phyloP scores from a whole-genome alignment of 805 yeast species.

The Candida krabiensis region DNA sequence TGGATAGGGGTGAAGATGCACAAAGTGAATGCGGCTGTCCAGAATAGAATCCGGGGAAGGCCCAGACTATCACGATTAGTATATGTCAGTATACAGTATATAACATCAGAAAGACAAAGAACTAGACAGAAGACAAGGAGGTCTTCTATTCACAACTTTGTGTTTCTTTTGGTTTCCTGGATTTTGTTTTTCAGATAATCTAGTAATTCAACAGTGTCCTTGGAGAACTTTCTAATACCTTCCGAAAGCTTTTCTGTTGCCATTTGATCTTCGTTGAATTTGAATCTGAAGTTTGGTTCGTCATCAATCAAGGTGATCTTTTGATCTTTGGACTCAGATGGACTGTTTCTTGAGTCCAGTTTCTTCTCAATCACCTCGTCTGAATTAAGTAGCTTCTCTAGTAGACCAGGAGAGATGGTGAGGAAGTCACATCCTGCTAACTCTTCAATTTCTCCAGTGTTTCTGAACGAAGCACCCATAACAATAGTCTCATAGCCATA shows the following conservation, averaged over 20 bases:
- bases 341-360: conserved; percentile 62
- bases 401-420: conserved; percentile 89
- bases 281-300: conserved; percentile 86
- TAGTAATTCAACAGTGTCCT: conserved; percentile 17
- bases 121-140: not conserved
- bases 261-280: conserved; percentile 94
- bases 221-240: conserved; percentile 93
- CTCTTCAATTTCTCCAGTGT: conserved; percentile 89
- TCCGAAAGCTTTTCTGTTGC: conserved; percentile 96
- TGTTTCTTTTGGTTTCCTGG: conserved; percentile 10
- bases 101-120: not conserved
- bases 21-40: too few relatives aligned
- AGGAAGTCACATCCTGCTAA: conserved; percentile 96
- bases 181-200: conserved; percentile 10
- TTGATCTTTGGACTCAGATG: conserved; percentile 51
- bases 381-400: conserved; percentile 82
- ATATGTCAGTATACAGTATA: too few relatives aligned
- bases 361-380: conserved; percentile 72
- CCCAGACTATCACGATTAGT: too few relatives aligned
- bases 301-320: conserved; percentile 80
- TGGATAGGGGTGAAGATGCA: too few relatives aligned
- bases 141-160: conserved; percentile 9
- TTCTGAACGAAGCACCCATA: conserved; percentile 99
- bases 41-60: too few relatives aligned
- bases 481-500: conserved; percentile 94